These are phyloP conservation scores for Blastomyces emzantsi DNA, from an alignment of 2,329 filamentous ascomycete species.

Conservation along the genomic window DNA sequence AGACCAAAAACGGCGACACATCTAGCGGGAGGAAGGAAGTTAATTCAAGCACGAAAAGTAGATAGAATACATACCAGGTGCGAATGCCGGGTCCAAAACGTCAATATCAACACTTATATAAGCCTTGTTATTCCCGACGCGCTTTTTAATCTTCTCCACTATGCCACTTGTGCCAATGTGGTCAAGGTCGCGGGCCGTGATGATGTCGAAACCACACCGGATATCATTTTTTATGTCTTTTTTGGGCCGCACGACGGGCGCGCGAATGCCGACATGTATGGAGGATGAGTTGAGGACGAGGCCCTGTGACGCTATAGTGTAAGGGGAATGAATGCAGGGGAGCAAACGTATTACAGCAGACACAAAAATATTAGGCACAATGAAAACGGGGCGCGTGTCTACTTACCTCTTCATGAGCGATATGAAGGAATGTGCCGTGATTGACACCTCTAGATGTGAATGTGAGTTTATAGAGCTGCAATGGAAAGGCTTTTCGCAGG, in stretches of 20 bases:
- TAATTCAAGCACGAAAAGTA: neutral
- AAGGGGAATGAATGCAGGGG: neutral
- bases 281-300: constrained; percentile 46
- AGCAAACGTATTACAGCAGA: neutral
- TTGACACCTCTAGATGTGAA: constrained; percentile 62
- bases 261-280: constrained; percentile 49
- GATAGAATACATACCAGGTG: constrained; percentile 44
- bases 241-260: constrained; percentile 42
- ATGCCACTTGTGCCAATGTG: constrained; percentile 65
- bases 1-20: neutral
- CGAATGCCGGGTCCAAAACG: constrained; percentile 62
- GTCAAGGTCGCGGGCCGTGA: constrained; percentile 76
- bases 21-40: neutral
- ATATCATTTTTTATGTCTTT: constrained; percentile 49
- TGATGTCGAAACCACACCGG: constrained; percentile 67
- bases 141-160: constrained; percentile 58
- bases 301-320: constrained; percentile 32
- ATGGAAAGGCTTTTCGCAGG: neutral
- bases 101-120: constrained; percentile 80
- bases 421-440: constrained; percentile 87
- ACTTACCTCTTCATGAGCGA: constrained; percentile 55
- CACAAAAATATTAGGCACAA: neutral
- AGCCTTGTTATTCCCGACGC: constrained; percentile 67
- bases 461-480: constrained; percentile 23
- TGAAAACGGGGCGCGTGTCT: neutral